Evolutionary conservation across 352 stramenopile species (phyloP), one percentile per base, ranked within the genome.

Genomic region (Pythium volutum): DNA sequence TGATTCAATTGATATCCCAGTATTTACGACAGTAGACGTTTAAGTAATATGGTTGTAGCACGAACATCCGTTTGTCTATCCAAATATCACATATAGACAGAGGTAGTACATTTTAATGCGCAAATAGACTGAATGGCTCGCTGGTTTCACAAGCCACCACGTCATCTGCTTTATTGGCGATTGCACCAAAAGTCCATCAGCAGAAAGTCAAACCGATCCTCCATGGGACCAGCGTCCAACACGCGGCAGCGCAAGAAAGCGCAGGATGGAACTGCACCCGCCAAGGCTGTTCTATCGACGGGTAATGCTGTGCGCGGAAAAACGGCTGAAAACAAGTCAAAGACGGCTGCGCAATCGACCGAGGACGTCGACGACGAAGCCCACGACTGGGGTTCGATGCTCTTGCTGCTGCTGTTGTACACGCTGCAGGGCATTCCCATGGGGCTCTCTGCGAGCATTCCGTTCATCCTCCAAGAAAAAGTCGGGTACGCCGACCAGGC

Each of bases 361-460:
- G 61, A 75, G 2, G 55, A 61, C 16, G 76, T 79, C 4, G 55
- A 61, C 16, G 76, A 79, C 36, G 78, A 87, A 54, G 59, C 61
- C 1, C 74, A 62, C 51, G 83, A 95, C 69, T 89, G 81, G 73
- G 58, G 69, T 39, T 93, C 83, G 1, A 95, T 98, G 41, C 64
- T 89, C 27, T 69, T 99, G 43, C 72, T 99, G 27, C 76, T 99
- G 68, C 71, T 98, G 56, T 77, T 99, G 29, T 99, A 99, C 77
- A 99, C 97, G 33, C 75, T 99, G 46, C 97, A 99, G 73, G 91
- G 97, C 48, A 98, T 99, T 50, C 97, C 97, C 12, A 99, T 99
- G 96, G 97, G 97, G 14, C 76, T 99, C 3, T 98, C 88, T 27
- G 97, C 92, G 34, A 98, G 90, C 38, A 99, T 99, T 66, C 97